Conservation (phyloP, 805 yeast species). For the Yamadazyma sp. region DNA sequence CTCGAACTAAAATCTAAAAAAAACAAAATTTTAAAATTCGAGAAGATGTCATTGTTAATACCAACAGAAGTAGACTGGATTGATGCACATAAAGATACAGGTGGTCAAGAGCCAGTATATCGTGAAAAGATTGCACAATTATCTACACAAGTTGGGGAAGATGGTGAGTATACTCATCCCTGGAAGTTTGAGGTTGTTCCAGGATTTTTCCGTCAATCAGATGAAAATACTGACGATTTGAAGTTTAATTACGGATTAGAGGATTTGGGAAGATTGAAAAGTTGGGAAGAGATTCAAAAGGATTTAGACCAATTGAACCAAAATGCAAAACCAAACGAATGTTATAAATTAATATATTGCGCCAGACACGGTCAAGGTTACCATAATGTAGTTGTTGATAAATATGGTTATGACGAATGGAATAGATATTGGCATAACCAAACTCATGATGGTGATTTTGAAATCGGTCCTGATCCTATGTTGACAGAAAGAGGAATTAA, state of each 20-base stretch:
- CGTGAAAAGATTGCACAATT: conserved; percentile 7
- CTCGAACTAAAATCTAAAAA: too few species aligned
- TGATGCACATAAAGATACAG: conserved; percentile 30
- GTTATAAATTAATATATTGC: conserved; percentile 48
- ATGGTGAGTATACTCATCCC: conserved; percentile 24
- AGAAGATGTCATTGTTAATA: conserved; percentile 20
- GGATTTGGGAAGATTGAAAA: conserved; percentile 42
- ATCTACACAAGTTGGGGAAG: conserved; percentile 11
- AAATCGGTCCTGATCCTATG: conserved; percentile 60
- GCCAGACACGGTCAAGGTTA: conserved; percentile 73
- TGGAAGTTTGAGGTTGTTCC: conserved; percentile 49
- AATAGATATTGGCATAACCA: conserved; percentile 48
- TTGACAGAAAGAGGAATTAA: conserved; percentile 52
- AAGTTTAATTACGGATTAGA: conserved; percentile 41
- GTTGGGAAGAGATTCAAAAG: conserved; percentile 37
- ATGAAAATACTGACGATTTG: conserved; percentile 43
- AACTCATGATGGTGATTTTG: conserved; percentile 52
- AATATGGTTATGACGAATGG: conserved; percentile 61
- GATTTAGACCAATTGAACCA: conserved; percentile 35
- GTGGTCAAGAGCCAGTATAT: conserved; percentile 16
- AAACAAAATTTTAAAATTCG: too few species aligned
- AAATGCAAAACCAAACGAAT: conserved; percentile 31
- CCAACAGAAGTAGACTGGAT: conserved; percentile 28
- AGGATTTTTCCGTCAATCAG: conserved; percentile 51
- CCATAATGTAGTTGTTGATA: conserved; percentile 54